Evolutionary conservation across 129 eudicot species (phyloP).

Genomic region (Logfia minima): DNA sequence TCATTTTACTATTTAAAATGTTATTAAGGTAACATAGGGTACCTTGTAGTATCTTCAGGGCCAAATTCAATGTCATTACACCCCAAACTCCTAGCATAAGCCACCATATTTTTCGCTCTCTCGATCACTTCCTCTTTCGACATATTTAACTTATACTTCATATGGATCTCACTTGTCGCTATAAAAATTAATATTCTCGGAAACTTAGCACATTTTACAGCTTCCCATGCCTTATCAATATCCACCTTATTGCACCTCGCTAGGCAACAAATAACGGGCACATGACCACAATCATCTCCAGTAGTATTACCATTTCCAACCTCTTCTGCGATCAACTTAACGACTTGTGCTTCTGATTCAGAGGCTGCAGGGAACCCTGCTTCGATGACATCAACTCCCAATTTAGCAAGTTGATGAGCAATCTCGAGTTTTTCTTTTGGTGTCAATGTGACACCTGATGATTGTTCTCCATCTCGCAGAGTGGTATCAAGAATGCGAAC

Average conservation of each 20-base stretch:
- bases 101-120: background rate
- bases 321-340: background rate
- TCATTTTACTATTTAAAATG: too few relatives aligned
- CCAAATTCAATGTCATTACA: background rate
- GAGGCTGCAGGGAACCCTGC: slow-evolving; percentile 1
- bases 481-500: background rate
- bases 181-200: background rate
- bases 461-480: background rate
- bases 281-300: background rate
- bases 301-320: background rate
- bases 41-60: background rate
- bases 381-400: background rate
- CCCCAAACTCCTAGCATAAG: background rate
- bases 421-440: background rate
- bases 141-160: background rate
- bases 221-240: background rate
- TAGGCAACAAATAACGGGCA: background rate
- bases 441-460: background rate
- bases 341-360: background rate
- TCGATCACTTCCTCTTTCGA: background rate
- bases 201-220: background rate
- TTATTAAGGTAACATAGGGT: background rate
- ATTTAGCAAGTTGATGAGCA: background rate
- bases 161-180: background rate
- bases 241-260: background rate